These are phyloP conservation scores for Mortierella polycephala DNA, from an alignment of 371 early-diverging fungal species.

Conservation along the genomic window DNA sequence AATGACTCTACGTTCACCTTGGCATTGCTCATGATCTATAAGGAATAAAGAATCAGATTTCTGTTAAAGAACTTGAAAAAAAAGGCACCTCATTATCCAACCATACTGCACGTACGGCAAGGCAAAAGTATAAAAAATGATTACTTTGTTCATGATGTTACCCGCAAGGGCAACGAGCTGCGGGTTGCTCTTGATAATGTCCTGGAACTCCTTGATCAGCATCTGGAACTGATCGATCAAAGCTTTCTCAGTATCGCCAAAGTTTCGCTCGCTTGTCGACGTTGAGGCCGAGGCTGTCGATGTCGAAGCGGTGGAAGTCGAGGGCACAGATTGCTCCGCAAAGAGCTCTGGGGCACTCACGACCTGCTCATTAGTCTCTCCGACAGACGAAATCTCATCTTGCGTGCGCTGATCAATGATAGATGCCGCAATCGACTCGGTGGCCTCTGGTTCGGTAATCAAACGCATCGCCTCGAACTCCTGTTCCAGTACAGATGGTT, in stretches of 20 bases:
- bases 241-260: conserved; percentile 9
- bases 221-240: conserved; percentile 36
- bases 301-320: conserved; percentile 17
- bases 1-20: conserved; percentile 36
- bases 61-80: no score
- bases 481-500: background rate
- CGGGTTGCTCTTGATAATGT: conserved; percentile 34
- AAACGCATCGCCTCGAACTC: conserved; percentile 2
- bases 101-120: no score
- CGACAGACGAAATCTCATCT: background rate
- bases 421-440: conserved; percentile 1
- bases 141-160: conserved; percentile 33
- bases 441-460: background rate
- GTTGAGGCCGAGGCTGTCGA: conserved; percentile 27
- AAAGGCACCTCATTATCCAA: background rate
- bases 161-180: conserved; percentile 26
- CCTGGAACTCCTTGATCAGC: conserved; percentile 31
- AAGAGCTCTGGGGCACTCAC: background rate
- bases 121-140: background rate
- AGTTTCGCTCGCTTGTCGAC: conserved; percentile 21
- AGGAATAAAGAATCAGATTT: background rate
- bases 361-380: conserved; percentile 2
- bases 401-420: background rate
- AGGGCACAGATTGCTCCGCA: conserved; percentile 2
- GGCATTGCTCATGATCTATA: conserved; percentile 25